Evolutionary conservation across 1,139 yeast species (phyloP).

Genomic region (Oligophagozyma castellii): DNA sequence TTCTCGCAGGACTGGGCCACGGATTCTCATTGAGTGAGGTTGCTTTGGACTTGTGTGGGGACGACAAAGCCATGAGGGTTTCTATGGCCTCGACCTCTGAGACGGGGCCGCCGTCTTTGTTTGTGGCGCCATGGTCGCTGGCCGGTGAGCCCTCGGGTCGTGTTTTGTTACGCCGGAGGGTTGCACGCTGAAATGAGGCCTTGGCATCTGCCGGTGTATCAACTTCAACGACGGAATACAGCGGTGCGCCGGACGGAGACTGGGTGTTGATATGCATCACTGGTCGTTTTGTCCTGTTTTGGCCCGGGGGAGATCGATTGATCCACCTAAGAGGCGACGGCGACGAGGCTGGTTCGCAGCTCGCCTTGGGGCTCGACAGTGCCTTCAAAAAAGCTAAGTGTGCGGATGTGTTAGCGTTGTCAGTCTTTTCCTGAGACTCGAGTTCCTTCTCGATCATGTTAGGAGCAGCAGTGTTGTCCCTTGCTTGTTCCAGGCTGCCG

Average conservation of each 20-base stretch:
- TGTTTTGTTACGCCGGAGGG: conserved; percentile 1
- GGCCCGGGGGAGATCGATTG: conserved; percentile 2
- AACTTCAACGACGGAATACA: too few relatives aligned
- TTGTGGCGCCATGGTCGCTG: conserved; percentile 1
- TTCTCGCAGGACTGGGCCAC: too few relatives aligned
- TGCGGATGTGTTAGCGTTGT: conserved; percentile 22
- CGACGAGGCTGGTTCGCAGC: conserved; percentile 8
- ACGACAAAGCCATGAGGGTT: conserved; percentile 32
- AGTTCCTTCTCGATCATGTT: conserved; percentile 3
- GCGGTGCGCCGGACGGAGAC: too few relatives aligned
- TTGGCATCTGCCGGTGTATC: conserved; percentile 4
- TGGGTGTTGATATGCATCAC: too few relatives aligned
- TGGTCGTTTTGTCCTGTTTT: too few relatives aligned
- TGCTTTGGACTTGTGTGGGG: conserved; percentile 27
- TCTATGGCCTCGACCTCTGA: conserved; percentile 34
- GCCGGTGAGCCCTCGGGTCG: background rate
- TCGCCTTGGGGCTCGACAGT: conserved; percentile 15
- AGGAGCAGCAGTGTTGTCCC: conserved; percentile 2
- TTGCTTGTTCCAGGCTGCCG: background rate
- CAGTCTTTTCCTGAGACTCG: conserved; percentile 4
- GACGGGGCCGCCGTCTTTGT: conserved; percentile 10
- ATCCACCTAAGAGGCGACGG: conserved; percentile 7
- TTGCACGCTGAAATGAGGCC: conserved; percentile 3
- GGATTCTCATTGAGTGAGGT: too few relatives aligned
- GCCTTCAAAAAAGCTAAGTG: conserved; percentile 28